Evolutionary conservation across 208 protist genomes (phyloP).

Genomic region (Herpetomonas samuelpessoai): DNA sequence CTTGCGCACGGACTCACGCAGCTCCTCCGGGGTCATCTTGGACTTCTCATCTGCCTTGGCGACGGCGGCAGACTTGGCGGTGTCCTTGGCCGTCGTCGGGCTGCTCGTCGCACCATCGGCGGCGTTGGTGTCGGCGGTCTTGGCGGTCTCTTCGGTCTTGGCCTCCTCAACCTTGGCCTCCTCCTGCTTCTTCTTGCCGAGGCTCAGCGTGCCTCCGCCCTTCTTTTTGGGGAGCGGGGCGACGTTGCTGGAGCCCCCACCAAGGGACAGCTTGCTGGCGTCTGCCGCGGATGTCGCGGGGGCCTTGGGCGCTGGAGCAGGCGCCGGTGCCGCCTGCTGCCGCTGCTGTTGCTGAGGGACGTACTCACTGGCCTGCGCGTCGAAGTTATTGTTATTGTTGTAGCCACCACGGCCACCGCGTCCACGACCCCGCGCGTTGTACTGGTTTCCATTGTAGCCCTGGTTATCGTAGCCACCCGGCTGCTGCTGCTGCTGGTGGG

Average conservation of each 20-base stretch:
- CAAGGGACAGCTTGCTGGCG: conserved; percentile 57
- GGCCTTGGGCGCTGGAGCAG: conserved; percentile 6
- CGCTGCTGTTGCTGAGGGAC: neutral
- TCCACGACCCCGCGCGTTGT: too few species aligned
- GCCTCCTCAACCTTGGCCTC: conserved; percentile 13
- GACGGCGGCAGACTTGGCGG: conserved; percentile 8
- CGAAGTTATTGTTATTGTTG: conserved; percentile 4
- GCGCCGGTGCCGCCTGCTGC: conserved; percentile 7
- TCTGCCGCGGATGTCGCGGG: conserved; percentile 20
- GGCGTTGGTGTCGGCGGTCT: conserved; percentile 13
- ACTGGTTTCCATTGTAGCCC: neutral
- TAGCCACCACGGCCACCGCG: conserved; percentile 12
- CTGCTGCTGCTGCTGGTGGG: conserved; percentile 11
- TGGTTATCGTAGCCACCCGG: conserved; percentile 12
- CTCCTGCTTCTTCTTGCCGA: conserved; percentile 71
- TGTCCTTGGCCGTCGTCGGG: conserved; percentile 7
- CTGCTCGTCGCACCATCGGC: conserved; percentile 1
- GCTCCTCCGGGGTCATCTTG: conserved; percentile 59
- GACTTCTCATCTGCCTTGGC: conserved; percentile 22
- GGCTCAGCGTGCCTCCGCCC: conserved; percentile 56
- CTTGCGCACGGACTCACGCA: conserved; percentile 61
- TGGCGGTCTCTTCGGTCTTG: conserved; percentile 26
- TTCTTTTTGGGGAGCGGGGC: conserved; percentile 57
- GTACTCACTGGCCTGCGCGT: conserved; percentile 9
- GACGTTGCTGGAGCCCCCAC: conserved; percentile 28